Conservation (phyloP, 2,329 filamentous ascomycete species). For the Aspergillus spinulosporus region DNA sequence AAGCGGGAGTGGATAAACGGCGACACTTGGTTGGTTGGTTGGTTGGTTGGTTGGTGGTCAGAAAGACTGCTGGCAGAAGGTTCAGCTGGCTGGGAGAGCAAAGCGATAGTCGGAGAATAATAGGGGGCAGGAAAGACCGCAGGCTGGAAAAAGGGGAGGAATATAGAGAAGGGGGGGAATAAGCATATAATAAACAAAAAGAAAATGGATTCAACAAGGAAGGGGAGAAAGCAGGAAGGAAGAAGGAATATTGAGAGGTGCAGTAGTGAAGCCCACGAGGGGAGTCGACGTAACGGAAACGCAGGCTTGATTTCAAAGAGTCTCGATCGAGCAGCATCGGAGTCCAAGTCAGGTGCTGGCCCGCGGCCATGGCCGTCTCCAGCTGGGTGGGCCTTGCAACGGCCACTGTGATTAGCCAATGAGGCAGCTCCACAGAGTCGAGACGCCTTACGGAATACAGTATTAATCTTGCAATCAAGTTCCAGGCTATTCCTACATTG, state of each 20-base stretch:
- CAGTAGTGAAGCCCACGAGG: constrained; percentile 8
- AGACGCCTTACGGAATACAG: not conserved
- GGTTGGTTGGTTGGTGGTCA: not conserved
- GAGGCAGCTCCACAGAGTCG: not conserved
- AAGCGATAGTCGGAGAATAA: constrained; percentile 10
- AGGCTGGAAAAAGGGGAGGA: constrained; percentile 1
- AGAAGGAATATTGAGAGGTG: constrained; percentile 7
- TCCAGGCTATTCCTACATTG: not conserved
- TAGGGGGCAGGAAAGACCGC: constrained; percentile 12
- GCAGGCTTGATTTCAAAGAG: constrained; percentile 12
- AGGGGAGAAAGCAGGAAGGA: constrained; percentile 1
- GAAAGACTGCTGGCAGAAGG: constrained; percentile 1
- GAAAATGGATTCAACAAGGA: not conserved
- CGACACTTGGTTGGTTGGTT: not conserved
- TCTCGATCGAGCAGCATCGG: constrained; percentile 6
- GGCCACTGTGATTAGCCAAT: constrained; percentile 1
- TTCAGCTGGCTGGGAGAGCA: constrained; percentile 5
- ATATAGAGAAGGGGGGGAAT: not conserved
- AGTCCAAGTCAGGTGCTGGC: constrained; percentile 1
- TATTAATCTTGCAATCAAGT: not conserved
- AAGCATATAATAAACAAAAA: constrained; percentile 5
- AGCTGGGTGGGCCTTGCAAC: not conserved
- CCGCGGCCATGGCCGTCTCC: not conserved
- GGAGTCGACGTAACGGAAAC: constrained; percentile 7
- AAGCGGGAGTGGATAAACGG: constrained; percentile 5